phyloP scores from a whole-genome alignment of 1,284 basidiomycete species.

The Tilletia horrida region DNA sequence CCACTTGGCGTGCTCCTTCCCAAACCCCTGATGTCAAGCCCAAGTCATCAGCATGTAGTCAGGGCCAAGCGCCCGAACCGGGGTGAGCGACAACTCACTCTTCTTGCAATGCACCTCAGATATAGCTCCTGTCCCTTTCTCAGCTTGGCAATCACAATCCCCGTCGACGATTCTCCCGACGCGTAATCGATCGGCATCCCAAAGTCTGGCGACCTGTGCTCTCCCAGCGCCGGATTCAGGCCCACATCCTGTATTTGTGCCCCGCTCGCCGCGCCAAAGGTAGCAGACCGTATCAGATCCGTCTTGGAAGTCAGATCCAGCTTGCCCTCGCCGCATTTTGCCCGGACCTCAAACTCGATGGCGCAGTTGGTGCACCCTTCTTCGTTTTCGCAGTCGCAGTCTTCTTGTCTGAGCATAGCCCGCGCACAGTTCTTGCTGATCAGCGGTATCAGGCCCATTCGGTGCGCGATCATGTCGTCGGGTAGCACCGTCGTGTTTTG shows the following conservation, averaged over 20 bases:
- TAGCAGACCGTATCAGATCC: constrained; percentile 40
- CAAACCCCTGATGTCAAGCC: constrained; percentile 70
- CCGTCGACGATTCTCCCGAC: constrained; percentile 23
- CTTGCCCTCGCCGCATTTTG: constrained; percentile 65
- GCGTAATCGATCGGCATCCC: constrained; percentile 2
- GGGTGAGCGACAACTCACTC: constrained; percentile 61
- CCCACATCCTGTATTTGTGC: background rate
- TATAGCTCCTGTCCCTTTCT: constrained; percentile 89
- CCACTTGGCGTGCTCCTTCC: constrained; percentile 99
- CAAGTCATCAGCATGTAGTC: background rate
- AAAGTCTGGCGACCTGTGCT: background rate
- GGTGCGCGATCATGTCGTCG: constrained; percentile 95
- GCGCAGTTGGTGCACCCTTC: constrained; percentile 76
- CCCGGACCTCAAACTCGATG: constrained; percentile 70
- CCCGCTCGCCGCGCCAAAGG: constrained; percentile 25
- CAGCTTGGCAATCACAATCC: constrained; percentile 83
- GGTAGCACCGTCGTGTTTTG: constrained; percentile 89
- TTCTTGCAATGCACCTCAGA: constrained; percentile 83
- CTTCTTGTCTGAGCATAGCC: constrained; percentile 60
- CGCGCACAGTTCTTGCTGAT: constrained; percentile 61
- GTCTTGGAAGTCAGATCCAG: constrained; percentile 72
- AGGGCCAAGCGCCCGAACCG: background rate
- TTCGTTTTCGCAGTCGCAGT: constrained; percentile 69
- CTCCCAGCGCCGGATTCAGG: background rate
- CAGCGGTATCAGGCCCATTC: constrained; percentile 89